Conservation (phyloP, 305 asterid species). For the Stenogyne calaminthoides region DNA sequence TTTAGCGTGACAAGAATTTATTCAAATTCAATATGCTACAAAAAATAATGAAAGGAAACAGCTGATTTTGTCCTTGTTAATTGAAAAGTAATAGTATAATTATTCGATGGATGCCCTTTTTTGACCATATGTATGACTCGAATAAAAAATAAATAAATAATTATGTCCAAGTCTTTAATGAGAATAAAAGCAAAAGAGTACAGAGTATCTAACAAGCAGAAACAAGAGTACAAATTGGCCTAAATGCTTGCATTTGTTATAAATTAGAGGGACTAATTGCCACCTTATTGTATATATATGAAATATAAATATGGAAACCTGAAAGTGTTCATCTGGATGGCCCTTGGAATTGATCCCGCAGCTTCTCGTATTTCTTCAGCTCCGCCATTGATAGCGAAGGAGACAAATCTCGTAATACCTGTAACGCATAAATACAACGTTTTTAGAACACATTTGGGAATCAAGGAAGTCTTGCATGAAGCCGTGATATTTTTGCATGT, state of each 20-base stretch:
- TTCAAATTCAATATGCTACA: too few relatives aligned
- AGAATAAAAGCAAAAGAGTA: not conserved
- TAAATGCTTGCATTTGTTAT: not conserved
- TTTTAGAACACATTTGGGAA: conserved; percentile 11
- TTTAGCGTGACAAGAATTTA: too few relatives aligned
- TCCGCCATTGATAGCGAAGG: conserved; percentile 93
- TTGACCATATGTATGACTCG: not conserved
- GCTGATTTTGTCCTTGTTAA: not conserved
- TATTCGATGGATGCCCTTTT: not conserved
- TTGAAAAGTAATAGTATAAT: not conserved
- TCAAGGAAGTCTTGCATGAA: not conserved
- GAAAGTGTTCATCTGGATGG: conserved; percentile 51
- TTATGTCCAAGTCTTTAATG: not conserved
- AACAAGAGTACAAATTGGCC: not conserved
- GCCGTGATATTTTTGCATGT: too few relatives aligned
- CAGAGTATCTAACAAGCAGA: not conserved
- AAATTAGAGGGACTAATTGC: not conserved
- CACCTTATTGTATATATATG: not conserved
- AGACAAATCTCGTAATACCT: conserved; percentile 80
- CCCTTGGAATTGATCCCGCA: conserved; percentile 90
- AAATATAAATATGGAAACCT: not conserved
- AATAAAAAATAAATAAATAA: not conserved
- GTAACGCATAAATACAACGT: conserved; percentile 30
- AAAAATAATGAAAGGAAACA: not conserved
- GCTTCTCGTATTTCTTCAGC: conserved; percentile 74